A percentile compares a stretch with the other conserved stretches of the same genome.
Conservation (phyloP, 495 filamentous ascomycete species). For the Hyphodiscus hymeniophilus region DNA sequence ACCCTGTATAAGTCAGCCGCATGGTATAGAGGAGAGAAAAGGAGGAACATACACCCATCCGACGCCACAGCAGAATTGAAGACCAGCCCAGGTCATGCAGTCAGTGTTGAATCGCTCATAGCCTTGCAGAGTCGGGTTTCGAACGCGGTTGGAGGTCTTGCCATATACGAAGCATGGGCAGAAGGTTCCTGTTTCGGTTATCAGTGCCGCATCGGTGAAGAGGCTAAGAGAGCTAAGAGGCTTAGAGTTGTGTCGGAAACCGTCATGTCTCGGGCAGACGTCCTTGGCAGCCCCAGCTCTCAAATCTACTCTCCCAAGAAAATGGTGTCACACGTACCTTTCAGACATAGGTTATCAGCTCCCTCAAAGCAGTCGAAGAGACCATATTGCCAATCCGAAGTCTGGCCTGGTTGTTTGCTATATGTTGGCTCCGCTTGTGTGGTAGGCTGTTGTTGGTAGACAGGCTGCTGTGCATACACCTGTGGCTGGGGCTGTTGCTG, state of each 20-base stretch:
- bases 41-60: constrained; percentile 32
- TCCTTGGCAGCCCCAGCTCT: no score
- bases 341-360: constrained; percentile 21
- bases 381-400: constrained; percentile 28
- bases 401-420: constrained; percentile 10
- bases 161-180: constrained; percentile 48
- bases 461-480: constrained; percentile 3
- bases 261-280: no score
- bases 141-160: constrained; percentile 37
- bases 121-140: constrained; percentile 35
- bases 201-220: no score
- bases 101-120: constrained; percentile 36
- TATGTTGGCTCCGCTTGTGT: constrained; percentile 3
- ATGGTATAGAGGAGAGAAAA: background rate
- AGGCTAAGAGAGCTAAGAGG: no score
- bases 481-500: constrained; percentile 1
- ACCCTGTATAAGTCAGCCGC: constrained; percentile 23
- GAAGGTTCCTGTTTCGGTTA: constrained; percentile 34
- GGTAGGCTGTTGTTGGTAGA: constrained; percentile 1
- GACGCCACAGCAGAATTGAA: constrained; percentile 17
- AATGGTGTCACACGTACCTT: no score
- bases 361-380: constrained; percentile 31
- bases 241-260: no score
- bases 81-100: constrained; percentile 22
- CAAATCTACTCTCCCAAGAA: no score